phyloP scores from a whole-genome alignment of 2,329 filamentous ascomycete genomes.

The Pseudogymnoascus sp. region DNA sequence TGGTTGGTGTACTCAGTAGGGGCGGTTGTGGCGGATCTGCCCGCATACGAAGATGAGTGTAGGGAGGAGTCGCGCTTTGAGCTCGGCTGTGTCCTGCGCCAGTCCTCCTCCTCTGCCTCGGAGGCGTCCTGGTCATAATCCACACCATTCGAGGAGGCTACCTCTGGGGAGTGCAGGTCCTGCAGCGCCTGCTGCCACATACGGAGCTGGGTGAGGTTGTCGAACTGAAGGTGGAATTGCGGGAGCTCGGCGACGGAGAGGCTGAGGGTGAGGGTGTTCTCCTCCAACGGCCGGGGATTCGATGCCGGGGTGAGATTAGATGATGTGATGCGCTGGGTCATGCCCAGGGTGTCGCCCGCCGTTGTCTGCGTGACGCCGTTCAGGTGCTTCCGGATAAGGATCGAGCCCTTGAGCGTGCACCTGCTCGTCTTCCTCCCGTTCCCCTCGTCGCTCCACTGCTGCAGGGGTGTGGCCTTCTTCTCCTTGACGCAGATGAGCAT shows the following conservation, averaged over 20 bases:
- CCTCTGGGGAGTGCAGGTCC: constrained; percentile 46
- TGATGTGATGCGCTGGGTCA: constrained; percentile 28
- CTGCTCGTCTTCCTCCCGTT: constrained; percentile 58
- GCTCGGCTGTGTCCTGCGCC: constrained; percentile 50
- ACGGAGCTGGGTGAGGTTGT: constrained; percentile 75
- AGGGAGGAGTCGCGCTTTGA: constrained; percentile 70
- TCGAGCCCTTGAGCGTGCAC: constrained; percentile 92
- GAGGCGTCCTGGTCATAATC: constrained; percentile 73
- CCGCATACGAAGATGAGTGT: constrained; percentile 71
- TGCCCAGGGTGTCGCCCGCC: constrained; percentile 33
- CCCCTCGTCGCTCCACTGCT: constrained; percentile 60
- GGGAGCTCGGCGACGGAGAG: constrained; percentile 88
- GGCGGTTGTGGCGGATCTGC: constrained; percentile 77
- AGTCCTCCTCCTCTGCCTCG: constrained; percentile 83
- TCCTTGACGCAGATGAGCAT: constrained; percentile 99
- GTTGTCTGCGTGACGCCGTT: constrained; percentile 75
- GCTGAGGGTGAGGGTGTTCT: constrained; percentile 79
- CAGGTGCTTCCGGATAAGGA: constrained; percentile 95
- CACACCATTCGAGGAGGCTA: constrained; percentile 46
- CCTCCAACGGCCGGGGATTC: constrained; percentile 47
- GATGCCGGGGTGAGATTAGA: constrained; percentile 29
- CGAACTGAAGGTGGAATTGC: constrained; percentile 87
- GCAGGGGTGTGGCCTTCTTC: constrained; percentile 61
- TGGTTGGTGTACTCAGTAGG: constrained; percentile 84
- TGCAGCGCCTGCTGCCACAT: constrained; percentile 82